Base-by-base conservation (phyloP, 768 basidiomycete species). In the Hysterangium stoloniferum region DNA sequence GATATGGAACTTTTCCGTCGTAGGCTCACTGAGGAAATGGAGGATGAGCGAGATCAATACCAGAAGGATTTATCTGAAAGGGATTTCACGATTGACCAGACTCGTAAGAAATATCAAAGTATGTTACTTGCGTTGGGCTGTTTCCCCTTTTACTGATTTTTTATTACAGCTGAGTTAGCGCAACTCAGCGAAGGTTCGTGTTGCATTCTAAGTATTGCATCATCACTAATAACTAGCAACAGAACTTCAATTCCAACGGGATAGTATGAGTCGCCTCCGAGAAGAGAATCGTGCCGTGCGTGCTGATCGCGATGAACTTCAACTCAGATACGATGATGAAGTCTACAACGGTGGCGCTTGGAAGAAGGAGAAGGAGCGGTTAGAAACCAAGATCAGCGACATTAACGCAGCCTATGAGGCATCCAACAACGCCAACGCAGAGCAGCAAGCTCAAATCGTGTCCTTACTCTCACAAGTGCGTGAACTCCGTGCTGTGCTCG, bases 71-170 rank as follows among this genome's bases (percentile, higher is more conserved):
- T 89, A n/a, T 71, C 77, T 1, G 85, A 89, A 54, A 76, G 85
- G 4, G 86, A 89, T 63, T 86, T 88, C 61, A 68, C 82, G 9
- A 73, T 77, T 28, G 82, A 88, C 56, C 87, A 89, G 62, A 88
- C 86, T 2, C 77, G 84, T 54, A 86, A 89, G 72, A 89, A 87
- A 62, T 89, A 91, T 58, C 87, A 91, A 74, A 79, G 86, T 84
- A 64, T 50, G 63, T 46, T 1, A 15, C 20, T 22, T 13, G 46
- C 12, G 3, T 41, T 27, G 38, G 40, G 15, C 17, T 31, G 25
- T 6, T 20, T 45, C n/a, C n/a, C n/a, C 24, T 45, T 46, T 38
- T 56, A 9, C 47, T 57, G 13, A 56, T 45, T 28, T 43, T 1
- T 45, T 24, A 15, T 2, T 29, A 32, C 52, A 88, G 87, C 79